Conservation (phyloP, 2,329 filamentous ascomycete genomes). For the Xylariaceae sp. region DNA sequence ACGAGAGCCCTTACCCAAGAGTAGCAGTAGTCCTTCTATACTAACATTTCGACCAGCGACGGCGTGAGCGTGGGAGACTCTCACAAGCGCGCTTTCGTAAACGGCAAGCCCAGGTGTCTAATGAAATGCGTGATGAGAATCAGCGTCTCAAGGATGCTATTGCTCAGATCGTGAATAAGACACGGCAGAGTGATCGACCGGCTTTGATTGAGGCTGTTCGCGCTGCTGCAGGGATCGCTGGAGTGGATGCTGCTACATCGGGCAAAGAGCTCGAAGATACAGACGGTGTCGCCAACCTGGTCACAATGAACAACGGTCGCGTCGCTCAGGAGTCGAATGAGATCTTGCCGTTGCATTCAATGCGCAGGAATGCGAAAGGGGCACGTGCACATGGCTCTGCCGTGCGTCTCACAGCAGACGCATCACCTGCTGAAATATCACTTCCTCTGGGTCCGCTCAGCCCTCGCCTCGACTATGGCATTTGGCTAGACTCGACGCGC, state of each 20-base stretch:
- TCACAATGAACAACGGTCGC: neutral
- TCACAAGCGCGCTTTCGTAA: constrained; percentile 32
- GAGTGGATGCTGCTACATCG: constrained; percentile 10
- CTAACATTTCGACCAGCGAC: constrained; percentile 15
- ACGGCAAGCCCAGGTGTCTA: constrained; percentile 21
- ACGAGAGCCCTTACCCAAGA: no score
- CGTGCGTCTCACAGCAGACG: neutral
- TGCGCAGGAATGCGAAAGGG: neutral
- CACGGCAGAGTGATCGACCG: constrained; percentile 11
- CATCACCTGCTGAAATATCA: neutral
- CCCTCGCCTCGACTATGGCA: constrained; percentile 17
- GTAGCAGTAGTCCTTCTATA: no score
- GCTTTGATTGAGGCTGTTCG: constrained; percentile 16
- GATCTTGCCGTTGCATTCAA: neutral
- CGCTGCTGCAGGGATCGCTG: constrained; percentile 18
- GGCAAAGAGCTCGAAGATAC: neutral
- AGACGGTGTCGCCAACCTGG: neutral
- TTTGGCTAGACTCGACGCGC: constrained; percentile 22
- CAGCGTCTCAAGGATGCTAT: constrained; percentile 21
- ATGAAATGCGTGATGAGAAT: constrained; percentile 21
- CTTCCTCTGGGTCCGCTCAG: constrained; percentile 1
- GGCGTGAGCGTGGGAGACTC: constrained; percentile 29
- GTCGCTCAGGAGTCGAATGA: neutral
- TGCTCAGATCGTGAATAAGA: constrained; percentile 15
- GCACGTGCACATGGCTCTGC: neutral